Base-by-base conservation (phyloP, 495 filamentous ascomycete species). In the Pseudotulostoma volvatum region DNA sequence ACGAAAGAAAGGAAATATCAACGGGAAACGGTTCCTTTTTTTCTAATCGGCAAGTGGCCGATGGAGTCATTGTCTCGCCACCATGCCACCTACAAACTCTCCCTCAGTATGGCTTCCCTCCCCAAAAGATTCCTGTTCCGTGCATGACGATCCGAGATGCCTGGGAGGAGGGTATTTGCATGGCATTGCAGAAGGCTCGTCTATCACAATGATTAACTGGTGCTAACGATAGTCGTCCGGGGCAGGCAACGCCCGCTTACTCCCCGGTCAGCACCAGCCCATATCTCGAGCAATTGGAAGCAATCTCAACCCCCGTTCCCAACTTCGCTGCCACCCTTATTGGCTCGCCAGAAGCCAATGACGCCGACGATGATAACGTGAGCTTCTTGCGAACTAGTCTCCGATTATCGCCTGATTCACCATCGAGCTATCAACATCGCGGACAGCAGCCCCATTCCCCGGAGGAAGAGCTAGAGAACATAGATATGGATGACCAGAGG, bases 341-440 rank as follows among this genome's bases (percentile, higher is more conserved):
- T 19, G 60, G 59, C 33, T 57, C 61, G 41, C 54, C 59, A 30
- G 67, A 67, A 44, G 51, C 50, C 44, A 66, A 75, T 44, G 70
- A 68, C 42, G 67, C 64, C 23, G 63, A 76, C 38, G 67, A 70
- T 49, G 73, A 67, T 39, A 74, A 76, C 56, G 62, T 76, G 38
- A 69, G 55, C 52, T 75, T 75, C 44, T 54, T 77, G 36, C 67
- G 74, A 25, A 59, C 61, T 35, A 61, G 60, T 45, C 46, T 50
- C 44, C 56, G 41, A 41, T 61, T 40, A 34, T 50, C 54, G 39
- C 50, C 44, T 44, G 52, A 45, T 39, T 53, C 44, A 36, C 58
- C 49, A 2, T 59, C 56, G 31, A 34, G 33, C 34, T 55, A 56
- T 36, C 50, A 57, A 32, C 56, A 54, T 34, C 59, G 57, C 33